Base-by-base conservation (phyloP, 352 stramenopile species). In the Phytopythium cucurbitacearum region DNA sequence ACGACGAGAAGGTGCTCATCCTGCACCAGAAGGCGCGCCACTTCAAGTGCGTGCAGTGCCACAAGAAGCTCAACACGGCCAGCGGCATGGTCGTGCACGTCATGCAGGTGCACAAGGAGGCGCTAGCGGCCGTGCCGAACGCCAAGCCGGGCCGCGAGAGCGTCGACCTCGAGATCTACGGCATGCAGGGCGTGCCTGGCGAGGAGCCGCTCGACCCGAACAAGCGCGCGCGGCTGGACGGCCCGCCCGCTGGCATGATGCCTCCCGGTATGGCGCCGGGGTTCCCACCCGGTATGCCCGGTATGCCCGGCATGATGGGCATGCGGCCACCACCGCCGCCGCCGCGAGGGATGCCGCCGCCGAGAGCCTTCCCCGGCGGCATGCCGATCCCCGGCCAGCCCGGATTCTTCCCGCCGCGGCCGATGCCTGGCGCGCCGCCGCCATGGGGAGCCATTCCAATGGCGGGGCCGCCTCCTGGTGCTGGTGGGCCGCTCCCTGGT, bases 1-100 rank as follows among this genome's bases (percentile, higher is more conserved):
- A 96, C 28, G 85, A 97, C 62, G 90, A 97, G 65, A 94, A 93
- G 57, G 80, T 94, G 28, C 56, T 97, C 47, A 96, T 97, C 57
- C 81, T 96, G 73, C 90, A 97, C 65, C 90, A 97, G 71, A 97
- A 97, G 62, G 84, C 83, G 56, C 85, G 87, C 7, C 90, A 97
- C 56, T 97, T 97, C 73, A 95, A 95, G 68, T 97, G 89, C 66
- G 79, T 86, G 37, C 73, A 82, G 21, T 97, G 89, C 73, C 74
- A 94, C 69, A 96, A 96, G 81, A 95, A 95, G 66, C 83, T 97
- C 60, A 94, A 76, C 50, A 96, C 89, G 16, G 83, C 87, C 53
- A 81, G 86, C 54, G 89, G 87, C 57, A 91, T 96, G 81, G 71
- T 87, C 61, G 86, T 97, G 44, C 89, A 97, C 69, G 77, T 79